Evolutionary conservation across 495 filamentous ascomycete species (phyloP), one percentile per base, ranked within the genome.

Genomic region (Eremomyces bilateralis): DNA sequence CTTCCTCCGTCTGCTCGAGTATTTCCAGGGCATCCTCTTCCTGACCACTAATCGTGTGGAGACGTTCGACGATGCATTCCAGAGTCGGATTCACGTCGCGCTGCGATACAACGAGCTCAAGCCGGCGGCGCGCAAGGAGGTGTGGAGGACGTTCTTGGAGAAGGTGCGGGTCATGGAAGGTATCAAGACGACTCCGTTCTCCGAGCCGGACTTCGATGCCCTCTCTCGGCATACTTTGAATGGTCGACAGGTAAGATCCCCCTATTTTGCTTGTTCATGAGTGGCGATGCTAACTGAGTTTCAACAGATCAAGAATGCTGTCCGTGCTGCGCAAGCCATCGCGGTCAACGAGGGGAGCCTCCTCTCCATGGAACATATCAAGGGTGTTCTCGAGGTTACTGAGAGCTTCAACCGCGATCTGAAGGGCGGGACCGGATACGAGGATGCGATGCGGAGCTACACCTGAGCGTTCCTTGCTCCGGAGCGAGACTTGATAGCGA

Each of bases 71-170:
- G 68, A 71, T 34, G 71, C 70, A 19, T 74, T 74, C 53, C 68
- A 73, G 43, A 64, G 57, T 24, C 66, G 69, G 11, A 76, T 92
- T 40, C 72, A 77, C 47, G 61, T 74, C 21, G 80, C 80, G 0
- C 58, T 94, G 18, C 63, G 78, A 4, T 93, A 92, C 53, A 77
- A 72, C 30, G 76, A 80, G 39, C 62, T 93, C 20, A 71, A 67
- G 3, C 47, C 59, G 16, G 74, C 75, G 43, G 83, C 83, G 16
- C 80, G 78, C 59, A 74, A 71, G 39, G 69, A 67, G 35, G 76
- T 94, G 22, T 92, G 85, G 76, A 80, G 74, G 60, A 72, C 80
- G 57, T 90, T 92, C 53, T 42, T 77, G 38, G 73, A 78, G 20
- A 65, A 67, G 16, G 78, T 82, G 8, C 59, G 69, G 10, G 64